phyloP scores from a whole-genome alignment of 179 eudicot species.

The Pouteria campechiana region DNA sequence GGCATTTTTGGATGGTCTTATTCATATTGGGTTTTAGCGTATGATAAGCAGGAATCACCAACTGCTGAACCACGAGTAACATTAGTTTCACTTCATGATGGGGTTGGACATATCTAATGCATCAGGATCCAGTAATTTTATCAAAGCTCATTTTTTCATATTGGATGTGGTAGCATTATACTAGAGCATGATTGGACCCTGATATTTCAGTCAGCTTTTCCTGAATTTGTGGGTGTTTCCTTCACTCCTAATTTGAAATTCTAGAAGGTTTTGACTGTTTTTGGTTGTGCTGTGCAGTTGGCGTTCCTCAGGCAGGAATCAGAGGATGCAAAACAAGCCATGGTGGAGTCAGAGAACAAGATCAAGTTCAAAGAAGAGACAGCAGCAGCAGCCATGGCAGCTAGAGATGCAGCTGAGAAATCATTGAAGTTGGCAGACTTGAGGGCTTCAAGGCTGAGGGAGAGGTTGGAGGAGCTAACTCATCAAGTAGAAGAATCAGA shows the following conservation, averaged over 20 bases:
- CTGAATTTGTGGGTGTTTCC: background rate
- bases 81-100: no score
- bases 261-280: no score
- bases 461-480: conserved; percentile 78
- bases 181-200: background rate
- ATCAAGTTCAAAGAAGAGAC: conserved; percentile 91
- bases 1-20: no score
- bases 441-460: conserved; percentile 76
- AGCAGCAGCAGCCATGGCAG: conserved; percentile 90
- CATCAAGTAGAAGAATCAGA: conserved; percentile 73
- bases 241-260: background rate
- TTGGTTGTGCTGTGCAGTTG: conserved; percentile 36
- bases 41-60: no score
- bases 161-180: no score
- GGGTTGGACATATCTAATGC: no score
- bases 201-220: background rate
- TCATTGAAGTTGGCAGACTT: conserved; percentile 76
- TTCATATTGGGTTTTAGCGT: no score
- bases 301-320: conserved; percentile 53
- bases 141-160: no score
- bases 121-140: no score
- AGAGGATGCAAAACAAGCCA: conserved; percentile 69
- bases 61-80: no score
- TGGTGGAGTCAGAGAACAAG: conserved; percentile 55
- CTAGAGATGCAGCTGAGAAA: conserved; percentile 95